Evolutionary conservation across 352 stramenopile genomes (phyloP).

Genomic region (Phytophthora melonis): DNA sequence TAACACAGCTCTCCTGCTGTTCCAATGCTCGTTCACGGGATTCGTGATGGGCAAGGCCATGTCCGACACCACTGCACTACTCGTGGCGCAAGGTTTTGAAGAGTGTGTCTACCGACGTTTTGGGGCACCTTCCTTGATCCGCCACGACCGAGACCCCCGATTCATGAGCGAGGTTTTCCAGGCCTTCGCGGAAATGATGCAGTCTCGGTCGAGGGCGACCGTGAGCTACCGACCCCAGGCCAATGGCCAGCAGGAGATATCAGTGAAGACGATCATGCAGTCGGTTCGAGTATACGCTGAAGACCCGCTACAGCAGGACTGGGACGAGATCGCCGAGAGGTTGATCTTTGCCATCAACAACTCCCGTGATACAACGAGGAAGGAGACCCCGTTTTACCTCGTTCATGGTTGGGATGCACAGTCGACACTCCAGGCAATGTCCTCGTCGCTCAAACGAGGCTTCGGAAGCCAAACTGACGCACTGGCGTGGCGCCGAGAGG

Average conservation of each 20-base stretch:
- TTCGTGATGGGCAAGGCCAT: conserved; percentile 1
- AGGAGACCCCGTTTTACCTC: conserved; percentile 5
- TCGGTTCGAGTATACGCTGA: too few relatives aligned
- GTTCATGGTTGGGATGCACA: conserved; percentile 8
- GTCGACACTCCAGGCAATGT: background rate
- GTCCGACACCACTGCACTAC: background rate
- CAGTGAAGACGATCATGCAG: too few relatives aligned
- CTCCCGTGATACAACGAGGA: too few relatives aligned
- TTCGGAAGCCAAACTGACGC: too few relatives aligned
- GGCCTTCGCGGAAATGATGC: background rate
- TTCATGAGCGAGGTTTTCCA: background rate
- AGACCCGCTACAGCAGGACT: too few relatives aligned
- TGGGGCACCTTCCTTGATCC: background rate
- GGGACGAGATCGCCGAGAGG: too few relatives aligned
- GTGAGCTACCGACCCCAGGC: background rate
- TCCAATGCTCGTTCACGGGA: conserved; percentile 1
- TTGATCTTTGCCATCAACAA: background rate
- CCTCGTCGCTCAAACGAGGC: too few relatives aligned
- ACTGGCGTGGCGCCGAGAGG: too few relatives aligned
- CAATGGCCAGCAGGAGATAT: conserved; percentile 5
- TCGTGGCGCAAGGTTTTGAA: background rate
- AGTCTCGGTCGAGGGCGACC: background rate
- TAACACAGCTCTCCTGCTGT: background rate
- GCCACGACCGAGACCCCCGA: background rate
- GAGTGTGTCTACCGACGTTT: background rate